phyloP scores from a whole-genome alignment of 2,329 filamentous ascomycete species.

The Aspergillus sp. region DNA sequence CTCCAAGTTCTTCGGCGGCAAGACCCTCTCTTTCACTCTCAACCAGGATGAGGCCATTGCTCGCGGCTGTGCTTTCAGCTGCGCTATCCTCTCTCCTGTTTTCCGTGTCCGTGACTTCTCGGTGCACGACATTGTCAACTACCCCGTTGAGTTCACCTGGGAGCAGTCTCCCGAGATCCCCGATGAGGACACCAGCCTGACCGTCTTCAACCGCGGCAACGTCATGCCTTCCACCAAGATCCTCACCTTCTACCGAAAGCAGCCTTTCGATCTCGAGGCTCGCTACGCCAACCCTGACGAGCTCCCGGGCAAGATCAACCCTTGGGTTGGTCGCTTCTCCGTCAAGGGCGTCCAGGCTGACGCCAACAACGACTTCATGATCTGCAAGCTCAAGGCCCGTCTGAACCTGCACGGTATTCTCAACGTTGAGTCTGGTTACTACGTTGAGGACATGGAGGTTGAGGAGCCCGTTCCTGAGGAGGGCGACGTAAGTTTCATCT shows the following conservation, averaged over 20 bases:
- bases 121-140: conserved; percentile 94
- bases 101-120: conserved; percentile 98
- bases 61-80: conserved; percentile 93
- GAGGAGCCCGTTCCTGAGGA: conserved; percentile 85
- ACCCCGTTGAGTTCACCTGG: conserved; percentile 98
- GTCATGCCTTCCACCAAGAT: conserved; percentile 98
- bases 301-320: conserved; percentile 81
- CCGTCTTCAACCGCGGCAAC: conserved; percentile 95
- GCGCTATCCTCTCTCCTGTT: conserved; percentile 91
- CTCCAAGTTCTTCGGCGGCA: conserved; percentile 75
- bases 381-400: conserved; percentile 97
- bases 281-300: conserved; percentile 80
- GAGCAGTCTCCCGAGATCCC: conserved; percentile 98
- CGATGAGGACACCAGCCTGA: conserved; percentile 94
- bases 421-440: conserved; percentile 96
- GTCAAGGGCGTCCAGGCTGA: conserved; percentile 96
- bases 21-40: conserved; percentile 86
- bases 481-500: conserved; percentile 39
- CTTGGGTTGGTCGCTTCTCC: conserved; percentile 96
- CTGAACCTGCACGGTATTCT: conserved; percentile 94
- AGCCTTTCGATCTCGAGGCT: conserved; percentile 92
- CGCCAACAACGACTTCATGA: conserved; percentile 95
- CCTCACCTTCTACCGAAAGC: conserved; percentile 97
- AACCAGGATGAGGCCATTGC: conserved; percentile 98
- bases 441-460: conserved; percentile 93